Base-by-base conservation (phyloP, 106 monocot genomes). In the Posidonia australis region DNA sequence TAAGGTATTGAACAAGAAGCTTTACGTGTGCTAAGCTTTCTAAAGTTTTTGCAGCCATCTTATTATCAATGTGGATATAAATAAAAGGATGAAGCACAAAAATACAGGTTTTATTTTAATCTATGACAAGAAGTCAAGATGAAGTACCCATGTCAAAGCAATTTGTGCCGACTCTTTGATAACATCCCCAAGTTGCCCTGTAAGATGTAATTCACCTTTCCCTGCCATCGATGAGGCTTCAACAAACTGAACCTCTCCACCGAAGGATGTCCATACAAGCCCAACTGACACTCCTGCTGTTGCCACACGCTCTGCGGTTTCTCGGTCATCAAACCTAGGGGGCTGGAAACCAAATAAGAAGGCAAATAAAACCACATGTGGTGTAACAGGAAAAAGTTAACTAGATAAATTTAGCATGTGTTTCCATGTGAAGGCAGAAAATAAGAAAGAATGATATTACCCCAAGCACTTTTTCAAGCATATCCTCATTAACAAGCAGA, bases 141-240 rank as follows among this genome's bases (percentile, higher is more conserved):
- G 53, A 65, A 13, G 25, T 98, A 98, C 96, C 98, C 98, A 99
- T 71, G 98, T 88, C 13, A 99, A 79, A 73, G 98, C 98, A 68
- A 99, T 85, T 63, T 99, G 91, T 58, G 98, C 98, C 22, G 98
- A 99, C 72, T 99, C 98, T 64, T 99, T 99, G 57, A 99, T 99
- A 27, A 99, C 98, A 78, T 99, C 98, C 54, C 98, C 98, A 74
- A 99, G 98, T 77, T 99, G 98, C 55, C 98, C 98, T 49, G 98
- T 99, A 31, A 99, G 82, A 76, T 85, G 84, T 60, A 99, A 69
- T 24, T 91, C 87, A 54, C 98, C 98, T 52, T 88, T 99, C 13
- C 98, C 98, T 9, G 62, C 78, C 91, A 91, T 99, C n/a, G 68
- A 51, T 70, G 98, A 81, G 31, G 98, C 85, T 71, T 99, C 98